Conservation (phyloP, 306 rosid genomes). For the Macrotyloma uniflorum region DNA sequence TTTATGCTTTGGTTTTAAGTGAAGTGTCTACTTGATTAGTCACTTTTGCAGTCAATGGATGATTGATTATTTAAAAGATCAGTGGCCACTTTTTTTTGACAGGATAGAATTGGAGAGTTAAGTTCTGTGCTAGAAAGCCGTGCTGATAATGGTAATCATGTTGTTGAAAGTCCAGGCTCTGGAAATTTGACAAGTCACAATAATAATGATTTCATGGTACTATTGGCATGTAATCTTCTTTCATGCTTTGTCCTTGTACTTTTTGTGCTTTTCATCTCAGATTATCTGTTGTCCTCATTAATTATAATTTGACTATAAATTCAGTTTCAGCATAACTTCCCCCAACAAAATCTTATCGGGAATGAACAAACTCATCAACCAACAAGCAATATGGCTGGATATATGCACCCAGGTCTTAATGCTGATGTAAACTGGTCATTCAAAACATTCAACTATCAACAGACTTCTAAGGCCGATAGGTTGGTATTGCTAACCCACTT, state of each 20-base stretch:
- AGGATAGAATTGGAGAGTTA: constrained; percentile 81
- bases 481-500: constrained; percentile 27
- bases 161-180: constrained; percentile 57
- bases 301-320: constrained; percentile 1
- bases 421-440: constrained; percentile 37
- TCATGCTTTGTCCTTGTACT: background rate
- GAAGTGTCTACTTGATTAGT: constrained; percentile 16
- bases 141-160: constrained; percentile 54
- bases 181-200: constrained; percentile 48
- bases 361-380: constrained; percentile 47
- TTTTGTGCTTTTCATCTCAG: constrained; percentile 13
- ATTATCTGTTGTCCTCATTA: constrained; percentile 12
- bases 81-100: constrained; percentile 35
- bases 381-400: constrained; percentile 41
- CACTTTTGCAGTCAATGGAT: background rate
- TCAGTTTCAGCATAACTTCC: constrained; percentile 58
- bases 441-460: constrained; percentile 39
- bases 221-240: constrained; percentile 46
- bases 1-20: constrained; percentile 14
- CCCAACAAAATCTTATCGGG: constrained; percentile 40
- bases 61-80: constrained; percentile 27
- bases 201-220: constrained; percentile 63
- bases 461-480: constrained; percentile 50
- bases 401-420: constrained; percentile 47
- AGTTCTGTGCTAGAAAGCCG: constrained; percentile 49